Conservation (phyloP, 805 yeast genomes). For the Kazachstania viticola region DNA sequence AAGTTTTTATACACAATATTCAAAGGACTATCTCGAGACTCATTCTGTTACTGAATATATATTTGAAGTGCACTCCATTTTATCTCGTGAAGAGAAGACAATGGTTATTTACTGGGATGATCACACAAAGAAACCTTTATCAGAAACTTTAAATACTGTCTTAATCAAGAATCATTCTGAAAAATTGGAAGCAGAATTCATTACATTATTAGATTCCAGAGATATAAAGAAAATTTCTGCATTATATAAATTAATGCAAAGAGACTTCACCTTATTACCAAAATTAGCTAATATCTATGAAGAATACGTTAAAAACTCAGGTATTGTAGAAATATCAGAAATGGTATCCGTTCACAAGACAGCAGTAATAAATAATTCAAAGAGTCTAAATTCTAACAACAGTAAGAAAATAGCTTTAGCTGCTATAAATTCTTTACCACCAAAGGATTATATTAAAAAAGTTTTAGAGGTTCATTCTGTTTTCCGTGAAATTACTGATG, state of each 20-base stretch:
- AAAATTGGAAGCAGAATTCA: conserved; percentile 66
- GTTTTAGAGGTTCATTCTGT: conserved; percentile 58
- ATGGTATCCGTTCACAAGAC: conserved; percentile 15
- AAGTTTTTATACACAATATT: conserved; percentile 43
- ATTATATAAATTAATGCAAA: conserved; percentile 61
- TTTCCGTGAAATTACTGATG: conserved; percentile 31
- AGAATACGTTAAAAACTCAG: conserved; percentile 56
- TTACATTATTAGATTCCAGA: conserved; percentile 54
- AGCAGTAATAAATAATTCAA: conserved; percentile 6
- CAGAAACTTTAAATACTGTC: conserved; percentile 63
- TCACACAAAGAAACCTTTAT: conserved; percentile 66
- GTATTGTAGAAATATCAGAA: conserved; percentile 27
- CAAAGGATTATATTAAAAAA: conserved; percentile 70
- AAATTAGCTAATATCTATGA: conserved; percentile 69
- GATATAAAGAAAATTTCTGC: conserved; percentile 56
- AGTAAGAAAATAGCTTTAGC: conserved; percentile 34
- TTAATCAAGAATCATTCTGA: conserved; percentile 71
- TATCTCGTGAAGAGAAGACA: conserved; percentile 72
- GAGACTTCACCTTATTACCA: conserved; percentile 69
- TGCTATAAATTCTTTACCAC: conserved; percentile 25
- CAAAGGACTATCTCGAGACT: conserved; percentile 49
- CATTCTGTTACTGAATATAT: conserved; percentile 87
- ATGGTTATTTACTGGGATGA: conserved; percentile 75
- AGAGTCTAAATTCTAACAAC: conserved; percentile 17
- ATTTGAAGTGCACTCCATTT: conserved; percentile 70